Base-by-base conservation (phyloP, 75 land plant species). In the Selaginella moellendorffii region DNA sequence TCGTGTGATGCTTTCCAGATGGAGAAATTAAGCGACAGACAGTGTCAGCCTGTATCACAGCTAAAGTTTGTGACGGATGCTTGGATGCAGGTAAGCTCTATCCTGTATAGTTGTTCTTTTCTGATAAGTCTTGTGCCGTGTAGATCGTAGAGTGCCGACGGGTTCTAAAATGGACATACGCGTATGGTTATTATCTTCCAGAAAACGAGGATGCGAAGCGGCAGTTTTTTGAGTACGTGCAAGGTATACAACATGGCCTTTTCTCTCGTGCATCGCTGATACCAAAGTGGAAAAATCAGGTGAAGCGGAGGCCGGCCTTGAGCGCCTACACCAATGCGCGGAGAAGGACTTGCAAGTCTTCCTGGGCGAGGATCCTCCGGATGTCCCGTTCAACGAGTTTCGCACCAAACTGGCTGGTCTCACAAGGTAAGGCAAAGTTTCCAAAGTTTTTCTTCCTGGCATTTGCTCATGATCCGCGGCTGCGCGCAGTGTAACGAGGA, bases 151-250 rank as follows among this genome's bases (percentile, higher is more conserved):
- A 76, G 30, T 76, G 78, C 64, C 71, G 78, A 25, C 72, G 91
- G 2, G 88, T 87, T 29, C 63, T 87, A 31, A 87, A 90, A 62
- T 90, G 97, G 97, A 90, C 97, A 1, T 90, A 90, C 72, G 91
- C 97, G 5, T 90, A 87, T 82, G 97, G 97, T 0, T 90, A 82
- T 51, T 90, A 90, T 66, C 73, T 90, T 28, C 97, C 97, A 59
- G 97, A 90, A 72, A 67, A 75, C 52, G 88, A 87, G 63, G 73
- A 73, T 27, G 80, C 80, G 8, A 87, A 77, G 68, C 73, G 81
- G 54, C 85, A 77, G 28, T 90, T 90, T 65, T 90, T 90, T 56
- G 96, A 90, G 73, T 87, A 90, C 54, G 53, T 88, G 58, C 97
- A 90, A 87, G 97, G 90, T 86, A 53, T 2, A 10, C 10, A 46